Evolutionary conservation across 2,329 filamentous ascomycete genomes (phyloP).

Genomic region (Davidsoniella australis): DNA sequence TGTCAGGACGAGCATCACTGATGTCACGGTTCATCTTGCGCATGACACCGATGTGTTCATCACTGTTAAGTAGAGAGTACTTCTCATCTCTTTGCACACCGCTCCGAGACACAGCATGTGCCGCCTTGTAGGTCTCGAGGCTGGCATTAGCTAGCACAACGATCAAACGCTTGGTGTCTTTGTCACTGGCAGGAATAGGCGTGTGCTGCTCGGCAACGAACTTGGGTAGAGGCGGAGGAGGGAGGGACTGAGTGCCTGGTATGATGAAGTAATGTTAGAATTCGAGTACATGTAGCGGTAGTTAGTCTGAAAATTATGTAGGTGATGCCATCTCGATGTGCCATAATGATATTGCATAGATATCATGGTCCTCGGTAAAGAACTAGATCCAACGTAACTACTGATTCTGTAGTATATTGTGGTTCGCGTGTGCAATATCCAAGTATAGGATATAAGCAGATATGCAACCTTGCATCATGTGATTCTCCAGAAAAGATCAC

Average conservation of each 20-base stretch:
- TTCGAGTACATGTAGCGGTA: not conserved
- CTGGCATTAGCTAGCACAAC: slow-evolving; percentile 95
- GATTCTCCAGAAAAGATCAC: no score
- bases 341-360: not conserved
- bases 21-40: slow-evolving; percentile 99
- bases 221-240: slow-evolving; percentile 76
- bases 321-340: no score
- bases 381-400: no score
- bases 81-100: slow-evolving; percentile 69
- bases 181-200: slow-evolving; percentile 70
- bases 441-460: no score
- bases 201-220: slow-evolving; percentile 85
- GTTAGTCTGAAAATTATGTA: no score
- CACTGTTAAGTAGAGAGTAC: slow-evolving; percentile 93
- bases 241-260: slow-evolving; percentile 81
- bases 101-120: slow-evolving; percentile 50
- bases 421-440: no score
- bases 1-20: slow-evolving; percentile 91
- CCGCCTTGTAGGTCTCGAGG: slow-evolving; percentile 91
- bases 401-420: no score
- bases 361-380: no score
- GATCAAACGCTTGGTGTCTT: slow-evolving; percentile 79
- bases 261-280: slow-evolving; percentile 14
- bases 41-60: slow-evolving; percentile 98
- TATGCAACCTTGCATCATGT: no score